Conservation (phyloP, 1,284 basidiomycete genomes). For the Boletus sp. region DNA sequence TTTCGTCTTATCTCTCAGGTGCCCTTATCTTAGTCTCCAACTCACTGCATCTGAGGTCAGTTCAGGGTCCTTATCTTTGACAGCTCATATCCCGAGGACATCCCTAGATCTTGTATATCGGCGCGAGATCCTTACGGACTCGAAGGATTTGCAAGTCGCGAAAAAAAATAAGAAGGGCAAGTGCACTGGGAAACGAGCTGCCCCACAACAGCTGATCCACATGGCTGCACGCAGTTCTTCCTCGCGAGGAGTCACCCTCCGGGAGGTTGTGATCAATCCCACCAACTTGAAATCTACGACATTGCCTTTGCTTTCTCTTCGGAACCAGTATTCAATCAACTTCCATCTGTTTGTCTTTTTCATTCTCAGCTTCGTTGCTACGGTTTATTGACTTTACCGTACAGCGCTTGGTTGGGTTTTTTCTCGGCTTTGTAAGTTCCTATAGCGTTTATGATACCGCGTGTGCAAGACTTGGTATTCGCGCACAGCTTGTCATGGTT, state of each 20-base stretch:
- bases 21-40: background rate
- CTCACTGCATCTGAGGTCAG: too few relatives aligned
- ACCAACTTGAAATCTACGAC: conserved; percentile 54
- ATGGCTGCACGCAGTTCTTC: conserved; percentile 7
- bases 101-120: background rate
- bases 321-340: conserved; percentile 49
- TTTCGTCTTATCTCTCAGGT: background rate
- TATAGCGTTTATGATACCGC: conserved; percentile 7
- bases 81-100: background rate
- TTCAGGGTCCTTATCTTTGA: conserved; percentile 6
- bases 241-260: conserved; percentile 9
- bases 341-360: conserved; percentile 44
- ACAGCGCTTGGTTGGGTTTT: conserved; percentile 29
- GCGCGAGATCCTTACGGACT: background rate
- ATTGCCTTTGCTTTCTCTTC: conserved; percentile 50
- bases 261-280: conserved; percentile 42
- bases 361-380: background rate
- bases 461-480: conserved; percentile 25
- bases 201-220: background rate
- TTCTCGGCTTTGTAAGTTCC: conserved; percentile 39
- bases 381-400: background rate
- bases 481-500: conserved; percentile 53
- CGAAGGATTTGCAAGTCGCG: background rate
- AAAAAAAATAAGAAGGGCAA: background rate
- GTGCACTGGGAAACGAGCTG: background rate